Conservation (phyloP, 345 rosid species). For the Rhizophora mangle region DNA sequence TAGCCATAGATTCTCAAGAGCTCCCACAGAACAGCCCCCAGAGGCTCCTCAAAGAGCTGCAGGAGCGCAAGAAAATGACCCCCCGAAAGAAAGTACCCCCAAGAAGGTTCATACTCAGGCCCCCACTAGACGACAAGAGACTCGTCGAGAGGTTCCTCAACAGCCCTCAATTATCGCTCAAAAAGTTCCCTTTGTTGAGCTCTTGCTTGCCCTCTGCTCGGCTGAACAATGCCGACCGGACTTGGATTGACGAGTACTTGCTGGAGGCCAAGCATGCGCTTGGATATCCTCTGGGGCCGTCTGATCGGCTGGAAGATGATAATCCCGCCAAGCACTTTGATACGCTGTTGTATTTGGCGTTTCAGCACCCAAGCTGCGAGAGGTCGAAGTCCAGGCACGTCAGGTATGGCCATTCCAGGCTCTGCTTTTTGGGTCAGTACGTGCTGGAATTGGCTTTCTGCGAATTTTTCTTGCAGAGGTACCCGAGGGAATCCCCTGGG, state of each 20-base stretch:
- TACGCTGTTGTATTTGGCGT: slow-evolving; percentile 70
- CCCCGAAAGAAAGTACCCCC: slow-evolving; percentile 72
- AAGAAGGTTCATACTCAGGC: slow-evolving; percentile 62
- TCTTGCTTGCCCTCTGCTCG: slow-evolving; percentile 85
- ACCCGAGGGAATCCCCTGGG: slow-evolving; percentile 83
- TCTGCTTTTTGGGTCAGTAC: slow-evolving; percentile 79
- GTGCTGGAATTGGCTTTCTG: slow-evolving; percentile 81
- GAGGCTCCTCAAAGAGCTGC: slow-evolving; percentile 87
- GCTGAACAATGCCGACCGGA: slow-evolving; percentile 74
- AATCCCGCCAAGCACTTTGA: slow-evolving; percentile 96
- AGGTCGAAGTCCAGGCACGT: slow-evolving; percentile 79
- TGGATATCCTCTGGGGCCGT: slow-evolving; percentile 77
- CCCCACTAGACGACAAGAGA: slow-evolving; percentile 84
- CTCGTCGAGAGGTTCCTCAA: slow-evolving; percentile 72
- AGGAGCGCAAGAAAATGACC: slow-evolving; percentile 64
- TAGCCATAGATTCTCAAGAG: slow-evolving; percentile 58
- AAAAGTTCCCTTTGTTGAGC: slow-evolving; percentile 75
- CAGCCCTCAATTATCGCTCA: slow-evolving; percentile 84
- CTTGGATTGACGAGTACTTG: slow-evolving; percentile 89
- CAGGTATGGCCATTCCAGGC: slow-evolving; percentile 79
- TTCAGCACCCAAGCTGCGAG: slow-evolving; percentile 89
- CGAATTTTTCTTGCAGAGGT: slow-evolving; percentile 86
- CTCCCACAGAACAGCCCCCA: slow-evolving; percentile 79
- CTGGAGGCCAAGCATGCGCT: slow-evolving; percentile 93
- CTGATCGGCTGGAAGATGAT: slow-evolving; percentile 60